A percentile compares a stretch with the other conserved stretches of the same genome.
These are phyloP conservation scores for Aspergillus luchuensis DNA, from an alignment of 2,329 filamentous ascomycete genomes.

Conservation along the genomic window DNA sequence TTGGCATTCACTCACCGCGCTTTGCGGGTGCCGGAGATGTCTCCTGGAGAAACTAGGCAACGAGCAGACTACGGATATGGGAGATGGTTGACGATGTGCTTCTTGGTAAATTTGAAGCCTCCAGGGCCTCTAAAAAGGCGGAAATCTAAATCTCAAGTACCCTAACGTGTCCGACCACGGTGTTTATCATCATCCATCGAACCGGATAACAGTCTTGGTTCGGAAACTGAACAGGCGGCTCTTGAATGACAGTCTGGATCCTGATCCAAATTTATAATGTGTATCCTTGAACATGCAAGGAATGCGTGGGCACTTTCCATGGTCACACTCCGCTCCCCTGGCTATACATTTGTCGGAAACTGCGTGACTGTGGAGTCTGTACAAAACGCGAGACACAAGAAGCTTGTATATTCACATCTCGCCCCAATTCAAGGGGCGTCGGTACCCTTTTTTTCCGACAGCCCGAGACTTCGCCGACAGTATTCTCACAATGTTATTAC, in stretches of 20 bases:
- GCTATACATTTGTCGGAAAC: slow-evolving; percentile 33
- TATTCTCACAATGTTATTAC: slow-evolving; percentile 26
- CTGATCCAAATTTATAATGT: slow-evolving; percentile 15
- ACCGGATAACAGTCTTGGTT: slow-evolving; percentile 12
- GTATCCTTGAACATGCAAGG: slow-evolving; percentile 28
- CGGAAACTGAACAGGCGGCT: slow-evolving; percentile 11
- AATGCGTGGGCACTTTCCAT: slow-evolving; percentile 30
- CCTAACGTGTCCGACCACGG: slow-evolving; percentile 45
- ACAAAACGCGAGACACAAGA: slow-evolving; percentile 21
- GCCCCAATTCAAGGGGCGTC: slow-evolving; percentile 24
- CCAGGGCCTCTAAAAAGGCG: slow-evolving; percentile 35
- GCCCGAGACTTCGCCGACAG: slow-evolving; percentile 22
- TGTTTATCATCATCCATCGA: slow-evolving; percentile 20
- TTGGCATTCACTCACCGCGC: slow-evolving; percentile 34
- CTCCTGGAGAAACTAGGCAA: slow-evolving; percentile 7
- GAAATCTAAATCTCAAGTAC: slow-evolving; percentile 37
- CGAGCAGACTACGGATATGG: neutral
- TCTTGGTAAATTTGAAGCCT: slow-evolving; percentile 35
- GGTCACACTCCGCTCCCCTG: slow-evolving; percentile 29
- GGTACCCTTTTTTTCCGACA: slow-evolving; percentile 27
- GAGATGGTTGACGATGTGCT: neutral
- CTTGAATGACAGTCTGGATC: neutral
- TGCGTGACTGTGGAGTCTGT: slow-evolving; percentile 23
- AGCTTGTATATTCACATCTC: slow-evolving; percentile 26
- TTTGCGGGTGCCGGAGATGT: slow-evolving; percentile 16